phyloP scores from a whole-genome alignment of 148 eudicot species.

The Fallopia convolvulus region DNA sequence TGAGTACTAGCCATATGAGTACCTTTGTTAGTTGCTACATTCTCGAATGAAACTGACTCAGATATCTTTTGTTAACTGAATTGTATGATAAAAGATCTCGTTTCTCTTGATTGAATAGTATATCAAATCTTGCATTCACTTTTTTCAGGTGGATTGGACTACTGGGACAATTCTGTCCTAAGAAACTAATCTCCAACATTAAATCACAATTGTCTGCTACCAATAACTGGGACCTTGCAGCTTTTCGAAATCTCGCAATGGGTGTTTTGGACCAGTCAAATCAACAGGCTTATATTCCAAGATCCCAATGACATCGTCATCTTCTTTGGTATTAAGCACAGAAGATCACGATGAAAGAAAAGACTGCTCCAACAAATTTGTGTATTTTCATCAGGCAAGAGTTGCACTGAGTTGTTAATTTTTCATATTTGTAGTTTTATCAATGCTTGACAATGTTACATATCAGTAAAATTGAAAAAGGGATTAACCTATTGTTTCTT shows the following conservation, averaged over 20 bases:
- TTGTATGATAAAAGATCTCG: background rate
- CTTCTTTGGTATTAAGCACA: constrained; percentile 50
- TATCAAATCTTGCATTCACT: background rate
- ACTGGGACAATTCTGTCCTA: constrained; percentile 68
- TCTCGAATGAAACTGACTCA: background rate
- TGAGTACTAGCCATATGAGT: background rate
- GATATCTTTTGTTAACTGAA: background rate
- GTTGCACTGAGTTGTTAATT: background rate
- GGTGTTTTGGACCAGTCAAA: constrained; percentile 64
- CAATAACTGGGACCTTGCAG: constrained; percentile 39
- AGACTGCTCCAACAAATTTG: constrained; percentile 45
- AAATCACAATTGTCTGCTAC: constrained; percentile 39
- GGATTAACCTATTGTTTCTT: background rate
- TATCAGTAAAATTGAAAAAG: background rate
- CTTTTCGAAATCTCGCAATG: constrained; percentile 39
- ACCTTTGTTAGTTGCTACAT: background rate
- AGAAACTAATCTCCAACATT: constrained; percentile 54
- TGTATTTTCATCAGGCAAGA: constrained; percentile 61
- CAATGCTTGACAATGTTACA: background rate
- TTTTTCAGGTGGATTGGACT: constrained; percentile 68
- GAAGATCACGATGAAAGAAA: constrained; percentile 58
- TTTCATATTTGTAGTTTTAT: background rate
- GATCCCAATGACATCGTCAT: constrained; percentile 35
- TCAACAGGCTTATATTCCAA: constrained; percentile 51
- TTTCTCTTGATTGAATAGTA: background rate